Evolutionary conservation across 202 grass and related monocot species (phyloP).

Genomic region (Schoenoplectus tabernaemontani): DNA sequence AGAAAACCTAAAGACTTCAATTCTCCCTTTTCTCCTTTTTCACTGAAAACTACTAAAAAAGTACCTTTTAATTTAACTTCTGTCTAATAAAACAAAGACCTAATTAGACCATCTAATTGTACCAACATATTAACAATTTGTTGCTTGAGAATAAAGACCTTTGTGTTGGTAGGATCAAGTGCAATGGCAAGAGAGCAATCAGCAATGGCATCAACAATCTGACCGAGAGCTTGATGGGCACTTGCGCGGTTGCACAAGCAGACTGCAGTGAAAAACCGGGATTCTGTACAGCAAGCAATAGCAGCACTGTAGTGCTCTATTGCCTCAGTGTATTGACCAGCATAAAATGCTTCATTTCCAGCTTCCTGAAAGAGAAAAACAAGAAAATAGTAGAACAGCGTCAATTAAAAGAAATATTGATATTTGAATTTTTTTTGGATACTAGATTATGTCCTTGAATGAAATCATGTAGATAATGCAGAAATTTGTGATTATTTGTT

Average conservation of each 20-base stretch:
- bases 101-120: neutral
- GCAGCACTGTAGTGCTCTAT: slow-evolving; percentile 74
- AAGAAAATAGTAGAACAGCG: slow-evolving; percentile 9
- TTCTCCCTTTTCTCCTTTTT: neutral
- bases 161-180: slow-evolving; percentile 56
- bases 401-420: neutral
- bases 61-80: neutral
- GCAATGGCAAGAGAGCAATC: slow-evolving; percentile 86
- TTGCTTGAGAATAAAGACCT: slow-evolving; percentile 40
- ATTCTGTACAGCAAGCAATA: slow-evolving; percentile 53
- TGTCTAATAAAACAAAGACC: neutral
- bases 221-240: slow-evolving; percentile 64
- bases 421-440: neutral
- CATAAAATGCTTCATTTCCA: slow-evolving; percentile 86
- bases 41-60: neutral
- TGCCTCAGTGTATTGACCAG: slow-evolving; percentile 67
- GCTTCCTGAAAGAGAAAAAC: slow-evolving; percentile 43
- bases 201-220: slow-evolving; percentile 80
- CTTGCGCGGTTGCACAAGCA: slow-evolving; percentile 86
- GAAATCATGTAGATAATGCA: neutral
- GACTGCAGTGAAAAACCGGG: slow-evolving; percentile 53
- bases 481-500: neutral
- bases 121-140: neutral
- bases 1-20: neutral
- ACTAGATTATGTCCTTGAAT: neutral